Percentiles rank a stretch among this genome's conserved stretches.
Conservation (phyloP, 2,329 filamentous ascomycete genomes). For the Pseudocercospora vitis region DNA sequence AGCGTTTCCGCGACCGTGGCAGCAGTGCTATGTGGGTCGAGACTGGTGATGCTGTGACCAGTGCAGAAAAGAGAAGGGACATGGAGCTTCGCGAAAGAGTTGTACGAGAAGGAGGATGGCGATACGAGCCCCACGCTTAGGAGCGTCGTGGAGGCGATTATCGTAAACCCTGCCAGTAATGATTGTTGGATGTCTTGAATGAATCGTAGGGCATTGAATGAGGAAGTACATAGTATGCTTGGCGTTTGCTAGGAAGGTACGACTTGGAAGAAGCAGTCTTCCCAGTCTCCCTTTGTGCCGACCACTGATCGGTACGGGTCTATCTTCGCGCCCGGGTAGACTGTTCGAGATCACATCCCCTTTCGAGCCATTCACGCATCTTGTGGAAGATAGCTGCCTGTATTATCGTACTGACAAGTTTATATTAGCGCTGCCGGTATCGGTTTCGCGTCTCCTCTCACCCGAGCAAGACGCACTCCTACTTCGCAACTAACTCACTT, state of each 20-base stretch:
- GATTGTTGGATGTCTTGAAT: slow-evolving; percentile 2
- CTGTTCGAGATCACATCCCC: too few relatives aligned
- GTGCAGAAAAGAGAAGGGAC: slow-evolving; percentile 82
- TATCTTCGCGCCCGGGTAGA: too few relatives aligned
- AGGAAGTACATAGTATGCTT: not conserved
- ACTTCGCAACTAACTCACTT: too few relatives aligned
- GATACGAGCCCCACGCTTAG: slow-evolving; percentile 49
- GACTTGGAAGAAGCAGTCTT: not conserved
- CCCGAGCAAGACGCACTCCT: too few relatives aligned
- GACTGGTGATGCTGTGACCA: slow-evolving; percentile 72
- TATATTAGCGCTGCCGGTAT: too few relatives aligned
- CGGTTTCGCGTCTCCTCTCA: too few relatives aligned
- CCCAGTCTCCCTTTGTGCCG: too few relatives aligned
- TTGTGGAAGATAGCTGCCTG: too few relatives aligned
- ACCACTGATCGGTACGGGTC: not conserved
- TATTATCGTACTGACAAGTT: too few relatives aligned
- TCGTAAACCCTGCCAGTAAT: not conserved
- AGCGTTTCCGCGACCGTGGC: slow-evolving; percentile 85
- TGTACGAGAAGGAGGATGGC: slow-evolving; percentile 82
- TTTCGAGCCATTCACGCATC: too few relatives aligned
- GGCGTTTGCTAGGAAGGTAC: not conserved
- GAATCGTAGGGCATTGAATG: not conserved
- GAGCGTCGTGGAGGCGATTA: not conserved
- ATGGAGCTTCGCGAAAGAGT: slow-evolving; percentile 75
- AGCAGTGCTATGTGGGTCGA: slow-evolving; percentile 92